These are phyloP conservation scores for Calocybe gangraenosa DNA, from an alignment of 768 basidiomycete genomes.

Conservation along the genomic window DNA sequence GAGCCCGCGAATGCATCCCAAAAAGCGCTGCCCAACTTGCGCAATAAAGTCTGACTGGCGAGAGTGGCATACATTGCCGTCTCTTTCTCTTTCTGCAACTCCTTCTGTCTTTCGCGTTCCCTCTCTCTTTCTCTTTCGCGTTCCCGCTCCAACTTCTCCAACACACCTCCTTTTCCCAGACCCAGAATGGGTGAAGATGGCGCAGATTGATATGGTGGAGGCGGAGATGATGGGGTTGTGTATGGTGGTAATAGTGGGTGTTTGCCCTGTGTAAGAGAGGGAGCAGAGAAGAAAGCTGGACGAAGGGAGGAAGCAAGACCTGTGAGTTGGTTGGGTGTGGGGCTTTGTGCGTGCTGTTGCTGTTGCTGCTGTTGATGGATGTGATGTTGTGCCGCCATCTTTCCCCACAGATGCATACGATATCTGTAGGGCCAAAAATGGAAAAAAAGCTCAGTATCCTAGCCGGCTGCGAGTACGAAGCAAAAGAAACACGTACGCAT, in stretches of 20 bases:
- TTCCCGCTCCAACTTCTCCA: constrained; percentile 24
- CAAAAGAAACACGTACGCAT: constrained; percentile 49
- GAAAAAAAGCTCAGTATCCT: constrained; percentile 1
- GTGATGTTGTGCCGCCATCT: constrained; percentile 77
- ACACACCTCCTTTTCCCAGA: constrained; percentile 19
- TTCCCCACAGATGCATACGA: constrained; percentile 90
- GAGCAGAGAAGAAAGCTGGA: constrained; percentile 25
- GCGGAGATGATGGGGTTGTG: constrained; percentile 11
- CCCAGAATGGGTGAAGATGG: constrained; percentile 37
- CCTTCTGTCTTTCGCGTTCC: constrained; percentile 24
- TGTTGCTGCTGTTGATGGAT: constrained; percentile 31
- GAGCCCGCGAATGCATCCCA: constrained; percentile 84
- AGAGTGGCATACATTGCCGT: constrained; percentile 60
- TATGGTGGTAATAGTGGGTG: constrained; percentile 20
- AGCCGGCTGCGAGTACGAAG: too few relatives aligned
- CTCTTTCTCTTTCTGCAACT: constrained; percentile 37
- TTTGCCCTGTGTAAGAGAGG: constrained; percentile 44
- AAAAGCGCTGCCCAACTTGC: constrained; percentile 71
- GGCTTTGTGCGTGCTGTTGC: constrained; percentile 28
- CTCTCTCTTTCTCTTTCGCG: constrained; percentile 16
- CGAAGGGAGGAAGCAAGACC: constrained; percentile 39
- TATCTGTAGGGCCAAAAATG: constrained; percentile 34
- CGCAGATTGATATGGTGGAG: constrained; percentile 27
- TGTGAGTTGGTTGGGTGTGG: constrained; percentile 28
- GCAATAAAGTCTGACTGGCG: constrained; percentile 72